Base-by-base conservation (phyloP, 164 flowering plant genomes). In the Hamamelis virginiana region DNA sequence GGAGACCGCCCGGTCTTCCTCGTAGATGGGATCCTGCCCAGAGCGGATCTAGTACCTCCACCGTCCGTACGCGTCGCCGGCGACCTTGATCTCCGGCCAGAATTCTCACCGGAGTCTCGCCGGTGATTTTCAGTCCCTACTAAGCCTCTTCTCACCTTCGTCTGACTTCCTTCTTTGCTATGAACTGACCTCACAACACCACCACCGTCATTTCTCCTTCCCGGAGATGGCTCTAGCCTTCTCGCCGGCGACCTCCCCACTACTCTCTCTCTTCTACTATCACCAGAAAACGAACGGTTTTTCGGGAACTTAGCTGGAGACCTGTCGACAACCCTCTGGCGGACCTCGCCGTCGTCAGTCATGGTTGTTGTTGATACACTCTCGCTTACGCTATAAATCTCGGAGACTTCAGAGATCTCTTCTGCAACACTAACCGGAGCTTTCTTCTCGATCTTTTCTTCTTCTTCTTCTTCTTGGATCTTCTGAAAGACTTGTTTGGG, bases 31-130 rank as follows among this genome's bases (percentile, higher is more conserved):
- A 74, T 79, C 68, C 83, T 75, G 9, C 83, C 77, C 70, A 76
- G 18, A 9, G 18, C 74, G 9, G 76, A 21, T 65, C 76, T 67
- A 22, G 5, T 28, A 1, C 48, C 57, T 6, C 63, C 73, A 19
- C 64, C 63, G 6, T 67, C 75, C 0, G 61, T 51, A 21, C 80
- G 73, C 1, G 72, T 77, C 8, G 82, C 89, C 43, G 90, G 90
- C 11, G 88, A 83, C 69, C 85, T 80, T 4, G 94, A 85, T 72
- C 94, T 72, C 58, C 87, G 72, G 8, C 72, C 82, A 3, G 87
- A 74, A 21, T 80, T 59, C 68, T 82, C 91, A 0, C 76, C 75
- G 15, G 76, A 73, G 76, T 81, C 86, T 43, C 72, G 50, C 69
- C 70, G 74, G 9, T 25, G 28, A 5, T 65, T 63, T 21, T 50